Percentiles rank a stretch among this genome's conserved stretches.
Evolutionary conservation across 192 early-diverging fungal species (phyloP).

Genomic region (Backusella luteola): DNA sequence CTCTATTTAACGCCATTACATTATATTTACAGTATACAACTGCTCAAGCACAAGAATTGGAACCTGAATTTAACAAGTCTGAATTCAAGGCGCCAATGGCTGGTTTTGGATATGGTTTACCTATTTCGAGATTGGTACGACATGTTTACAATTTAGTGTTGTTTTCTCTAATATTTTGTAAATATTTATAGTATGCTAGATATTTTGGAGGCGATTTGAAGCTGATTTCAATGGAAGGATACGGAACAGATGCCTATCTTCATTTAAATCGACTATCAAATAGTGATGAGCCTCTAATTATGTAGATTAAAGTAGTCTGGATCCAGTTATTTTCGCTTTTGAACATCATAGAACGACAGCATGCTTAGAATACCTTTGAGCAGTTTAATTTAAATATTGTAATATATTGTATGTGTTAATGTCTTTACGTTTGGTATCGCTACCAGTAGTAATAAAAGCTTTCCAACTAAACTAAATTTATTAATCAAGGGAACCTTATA

Average conservation of each 20-base stretch:
- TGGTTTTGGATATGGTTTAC: slow-evolving; percentile 94
- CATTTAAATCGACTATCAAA: slow-evolving; percentile 89
- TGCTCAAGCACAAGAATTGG: slow-evolving; percentile 66
- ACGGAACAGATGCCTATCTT: slow-evolving; percentile 94
- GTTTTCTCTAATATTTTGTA: neutral
- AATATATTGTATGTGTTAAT: too few species aligned
- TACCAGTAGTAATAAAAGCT: too few species aligned
- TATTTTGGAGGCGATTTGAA: slow-evolving; percentile 96
- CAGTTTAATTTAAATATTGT: too few species aligned
- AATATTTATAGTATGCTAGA: slow-evolving; percentile 68
- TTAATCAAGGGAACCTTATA: too few species aligned
- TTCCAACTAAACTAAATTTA: too few species aligned
- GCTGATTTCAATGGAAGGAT: slow-evolving; percentile 93
- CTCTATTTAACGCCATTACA: neutral
- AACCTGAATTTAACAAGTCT: slow-evolving; percentile 70
- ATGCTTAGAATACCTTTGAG: neutral
- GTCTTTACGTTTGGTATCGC: too few species aligned
- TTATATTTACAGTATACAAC: slow-evolving; percentile 56
- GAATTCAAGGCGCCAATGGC: slow-evolving; percentile 80
- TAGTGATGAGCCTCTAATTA: slow-evolving; percentile 81
- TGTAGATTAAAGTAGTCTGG: slow-evolving; percentile 32
- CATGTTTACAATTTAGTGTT: neutral
- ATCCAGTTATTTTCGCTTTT: neutral
- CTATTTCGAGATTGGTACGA: slow-evolving; percentile 67
- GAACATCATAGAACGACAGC: neutral